Evolutionary conservation across 176 grass and related monocot genomes (phyloP).

Genomic region (Carex myosuroides): DNA sequence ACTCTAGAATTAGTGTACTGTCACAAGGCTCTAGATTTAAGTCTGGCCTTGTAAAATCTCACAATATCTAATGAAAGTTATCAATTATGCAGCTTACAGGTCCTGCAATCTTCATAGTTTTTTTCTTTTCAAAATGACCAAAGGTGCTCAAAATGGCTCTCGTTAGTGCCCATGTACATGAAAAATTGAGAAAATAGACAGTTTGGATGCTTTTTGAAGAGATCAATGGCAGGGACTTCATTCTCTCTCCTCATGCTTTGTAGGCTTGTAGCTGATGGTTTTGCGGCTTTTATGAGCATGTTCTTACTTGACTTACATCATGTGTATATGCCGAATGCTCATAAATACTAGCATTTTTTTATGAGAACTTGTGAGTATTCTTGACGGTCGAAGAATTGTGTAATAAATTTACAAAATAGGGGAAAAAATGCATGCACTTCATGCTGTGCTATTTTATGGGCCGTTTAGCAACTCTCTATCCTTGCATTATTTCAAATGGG

Average conservation of each 20-base stretch:
- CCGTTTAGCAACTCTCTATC: not conserved
- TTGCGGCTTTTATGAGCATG: not conserved
- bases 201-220: not conserved
- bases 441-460: not conserved
- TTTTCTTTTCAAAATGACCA: not conserved
- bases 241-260: not conserved
- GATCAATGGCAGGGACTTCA: not conserved
- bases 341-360: not conserved
- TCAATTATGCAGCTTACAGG: not conserved
- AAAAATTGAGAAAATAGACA: not conserved
- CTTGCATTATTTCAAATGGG: not conserved
- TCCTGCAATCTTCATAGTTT: not conserved
- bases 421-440: not conserved
- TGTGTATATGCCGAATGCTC: not conserved
- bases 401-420: not conserved
- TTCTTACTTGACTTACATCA: not conserved
- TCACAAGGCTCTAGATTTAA: conserved; percentile 2
- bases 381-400: not conserved
- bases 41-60: not conserved
- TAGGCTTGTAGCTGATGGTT: not conserved
- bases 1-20: conserved; percentile 27
- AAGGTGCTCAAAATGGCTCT: not conserved
- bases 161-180: not conserved
- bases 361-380: not conserved
- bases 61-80: not conserved